Evolutionary conservation across 345 rosid genomes (phyloP).

Genomic region (Pugionium cornutum): DNA sequence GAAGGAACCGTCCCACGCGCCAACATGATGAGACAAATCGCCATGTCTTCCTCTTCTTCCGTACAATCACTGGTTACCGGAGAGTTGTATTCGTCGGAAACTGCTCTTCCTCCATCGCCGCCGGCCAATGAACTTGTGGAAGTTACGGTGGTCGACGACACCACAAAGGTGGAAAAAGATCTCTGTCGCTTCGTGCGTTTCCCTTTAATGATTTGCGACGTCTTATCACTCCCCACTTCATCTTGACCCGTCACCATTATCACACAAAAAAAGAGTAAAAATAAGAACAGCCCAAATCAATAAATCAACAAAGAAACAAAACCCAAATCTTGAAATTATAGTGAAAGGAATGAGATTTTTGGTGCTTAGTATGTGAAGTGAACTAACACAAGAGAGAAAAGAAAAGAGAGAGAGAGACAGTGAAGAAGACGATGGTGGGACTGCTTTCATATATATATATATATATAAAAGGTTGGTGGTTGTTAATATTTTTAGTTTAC

Average conservation of each 20-base stretch:
- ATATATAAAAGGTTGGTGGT: slow-evolving; percentile 40
- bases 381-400: slow-evolving; percentile 40
- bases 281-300: slow-evolving; percentile 17
- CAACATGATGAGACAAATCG: slow-evolving; percentile 78
- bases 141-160: slow-evolving; percentile 32
- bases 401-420: slow-evolving; percentile 34
- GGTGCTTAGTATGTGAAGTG: slow-evolving; percentile 43
- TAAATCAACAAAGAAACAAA: slow-evolving; percentile 18
- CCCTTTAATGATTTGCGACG: slow-evolving; percentile 52
- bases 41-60: slow-evolving; percentile 91
- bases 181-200: slow-evolving; percentile 85
- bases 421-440: slow-evolving; percentile 45
- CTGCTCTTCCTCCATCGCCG: slow-evolving; percentile 37
- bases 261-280: neutral
- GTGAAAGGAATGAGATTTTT: slow-evolving; percentile 21
- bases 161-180: slow-evolving; percentile 50
- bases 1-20: slow-evolving; percentile 52
- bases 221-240: slow-evolving; percentile 39
- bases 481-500: slow-evolving; percentile 44
- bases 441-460: slow-evolving; percentile 37
- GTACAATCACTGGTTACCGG: slow-evolving; percentile 50
- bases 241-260: slow-evolving; percentile 45
- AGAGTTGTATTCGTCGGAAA: slow-evolving; percentile 40
- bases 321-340: slow-evolving; percentile 14
- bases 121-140: slow-evolving; percentile 59